Evolutionary conservation across 2,329 filamentous ascomycete species (phyloP), one percentile per base, ranked within the genome.

Genomic region (Clonostachys rosea): DNA sequence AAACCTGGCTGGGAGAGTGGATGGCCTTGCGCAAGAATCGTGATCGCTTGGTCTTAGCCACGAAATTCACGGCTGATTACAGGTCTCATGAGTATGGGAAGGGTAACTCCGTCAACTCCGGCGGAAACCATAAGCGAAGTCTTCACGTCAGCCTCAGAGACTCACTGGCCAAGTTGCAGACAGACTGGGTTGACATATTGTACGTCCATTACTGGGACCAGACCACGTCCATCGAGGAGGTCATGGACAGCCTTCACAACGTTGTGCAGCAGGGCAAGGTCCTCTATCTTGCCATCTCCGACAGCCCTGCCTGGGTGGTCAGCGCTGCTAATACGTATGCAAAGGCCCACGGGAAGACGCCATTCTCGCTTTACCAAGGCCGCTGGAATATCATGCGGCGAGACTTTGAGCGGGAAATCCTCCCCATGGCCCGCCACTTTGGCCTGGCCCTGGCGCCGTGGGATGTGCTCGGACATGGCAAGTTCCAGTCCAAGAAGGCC

Each of bases 1-100:
- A 79, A 50, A 52, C 50, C 17, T 75, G 69, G 70, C 54, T 79
- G 33, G 75, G 75, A 8, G 73, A 78, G 52, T 79, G 74, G 71
- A 69, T 77, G 67, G 46, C 56, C 4, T 40, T 53, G 6, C 64
- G 68, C 12, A 56, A 62, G 10, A 71, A 70, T 49, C 66, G 77
- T 2, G 73, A 75, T 52, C 57, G 70, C 46, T 59, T 76, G 46
- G 65, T 76, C n/a, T 52, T 75, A 14, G 71, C 72, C 0, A 74
- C 70, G 35, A 77, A 77, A 54, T 75, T 63, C 55, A 71, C 70
- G 1, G 68, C 63, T 4, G 61, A 65, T 42, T 75, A 69, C 52
- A 55, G 53, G 11, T 51, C 52, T 14, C 54, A 64, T 44, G 58
- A 56, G 5, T 16, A 61, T 14, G 62, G 63, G 14, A 62, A 60